phyloP scores from a whole-genome alignment of 139 green algal genomes.

The Yamagishiella unicocca region DNA sequence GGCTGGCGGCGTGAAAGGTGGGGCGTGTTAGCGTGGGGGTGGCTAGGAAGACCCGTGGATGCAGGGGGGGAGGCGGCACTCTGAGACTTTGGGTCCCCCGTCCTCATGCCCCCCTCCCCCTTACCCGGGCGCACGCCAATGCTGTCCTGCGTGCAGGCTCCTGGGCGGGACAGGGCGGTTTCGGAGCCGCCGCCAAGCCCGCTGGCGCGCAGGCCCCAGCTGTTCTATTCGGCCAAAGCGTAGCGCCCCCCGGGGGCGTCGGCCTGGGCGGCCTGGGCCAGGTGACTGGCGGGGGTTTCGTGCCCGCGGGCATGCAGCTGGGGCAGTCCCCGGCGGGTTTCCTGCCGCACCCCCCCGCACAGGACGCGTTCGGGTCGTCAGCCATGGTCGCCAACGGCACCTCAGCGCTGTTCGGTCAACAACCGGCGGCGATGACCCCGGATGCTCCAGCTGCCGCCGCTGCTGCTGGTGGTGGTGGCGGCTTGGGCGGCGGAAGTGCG shows the following conservation, averaged over 20 bases:
- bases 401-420: not conserved
- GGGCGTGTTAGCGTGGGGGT: not conserved
- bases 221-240: not conserved
- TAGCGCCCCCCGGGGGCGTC: not conserved
- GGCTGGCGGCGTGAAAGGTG: constrained; percentile 1
- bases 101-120: too few species aligned
- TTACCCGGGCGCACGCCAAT: too few species aligned
- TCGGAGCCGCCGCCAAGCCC: not conserved
- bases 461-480: not conserved
- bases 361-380: not conserved
- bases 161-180: constrained; percentile 22
- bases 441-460: not conserved
- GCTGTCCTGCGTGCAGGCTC: not conserved
- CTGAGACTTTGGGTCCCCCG: too few species aligned
- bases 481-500: not conserved
- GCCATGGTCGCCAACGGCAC: not conserved
- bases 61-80: too few species aligned
- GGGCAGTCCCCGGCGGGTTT: not conserved
- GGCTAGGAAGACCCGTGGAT: too few species aligned
- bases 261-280: not conserved
- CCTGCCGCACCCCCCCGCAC: not conserved
- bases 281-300: not conserved
- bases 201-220: not conserved
- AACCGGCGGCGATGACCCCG: not conserved
- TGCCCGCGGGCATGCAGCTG: not conserved